A percentile compares a stretch with the other conserved stretches of the same genome.
Evolutionary conservation across 1,284 basidiomycete species (phyloP).

Genomic region (Ceratobasidium sp.): DNA sequence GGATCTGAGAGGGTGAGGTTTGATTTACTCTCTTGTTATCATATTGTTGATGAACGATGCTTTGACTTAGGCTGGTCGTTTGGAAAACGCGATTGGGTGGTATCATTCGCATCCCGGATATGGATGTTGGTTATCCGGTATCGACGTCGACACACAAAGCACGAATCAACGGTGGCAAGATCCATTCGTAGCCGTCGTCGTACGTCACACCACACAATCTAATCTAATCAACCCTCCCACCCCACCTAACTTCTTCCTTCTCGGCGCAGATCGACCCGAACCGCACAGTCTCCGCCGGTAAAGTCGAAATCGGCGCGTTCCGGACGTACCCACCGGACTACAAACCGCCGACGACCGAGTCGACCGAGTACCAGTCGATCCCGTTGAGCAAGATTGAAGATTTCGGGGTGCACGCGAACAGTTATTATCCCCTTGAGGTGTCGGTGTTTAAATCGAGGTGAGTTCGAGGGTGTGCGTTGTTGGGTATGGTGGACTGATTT

Average conservation of each 20-base stretch:
- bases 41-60: neutral
- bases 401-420: slow-evolving; percentile 97
- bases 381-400: slow-evolving; percentile 96
- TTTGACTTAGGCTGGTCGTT: slow-evolving; percentile 75
- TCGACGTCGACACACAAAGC: slow-evolving; percentile 99
- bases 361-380: slow-evolving; percentile 94
- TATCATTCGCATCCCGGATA: slow-evolving; percentile 99
- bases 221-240: neutral
- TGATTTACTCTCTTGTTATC: neutral
- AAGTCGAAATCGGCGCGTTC: slow-evolving; percentile 99
- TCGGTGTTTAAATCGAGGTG: slow-evolving; percentile 91
- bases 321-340: slow-evolving; percentile 94
- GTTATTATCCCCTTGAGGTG: slow-evolving; percentile 96
- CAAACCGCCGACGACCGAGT: slow-evolving; percentile 75
- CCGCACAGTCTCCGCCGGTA: slow-evolving; percentile 96
- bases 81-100: slow-evolving; percentile 96
- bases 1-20: slow-evolving; percentile 78
- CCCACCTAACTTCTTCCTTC: neutral
- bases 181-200: slow-evolving; percentile 97
- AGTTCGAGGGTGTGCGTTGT: neutral
- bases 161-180: slow-evolving; percentile 96
- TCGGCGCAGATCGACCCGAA: slow-evolving; percentile 90
- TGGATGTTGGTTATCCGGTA: slow-evolving; percentile 98
- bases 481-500: no score
- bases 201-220: slow-evolving; percentile 62